Percentiles rank a stretch among this genome's conserved stretches.
phyloP scores from a whole-genome alignment of 495 filamentous ascomycete genomes.

The Hypoxylon intermedium region DNA sequence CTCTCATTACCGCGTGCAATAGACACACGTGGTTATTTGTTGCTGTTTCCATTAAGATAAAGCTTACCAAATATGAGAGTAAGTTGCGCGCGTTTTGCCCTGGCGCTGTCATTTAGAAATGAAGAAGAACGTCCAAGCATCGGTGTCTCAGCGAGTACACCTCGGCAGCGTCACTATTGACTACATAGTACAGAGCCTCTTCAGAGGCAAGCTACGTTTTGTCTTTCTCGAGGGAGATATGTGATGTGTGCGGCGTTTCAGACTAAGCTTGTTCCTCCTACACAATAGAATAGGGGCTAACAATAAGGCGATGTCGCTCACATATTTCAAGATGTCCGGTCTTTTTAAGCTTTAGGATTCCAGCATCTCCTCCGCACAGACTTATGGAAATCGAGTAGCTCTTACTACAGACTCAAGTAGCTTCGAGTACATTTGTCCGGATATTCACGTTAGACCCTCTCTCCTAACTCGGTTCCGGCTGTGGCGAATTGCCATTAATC shows the following conservation, averaged over 20 bases:
- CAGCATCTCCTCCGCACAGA: neutral
- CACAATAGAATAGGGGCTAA: constrained; percentile 8
- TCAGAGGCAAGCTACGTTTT: neutral
- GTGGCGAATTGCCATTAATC: neutral
- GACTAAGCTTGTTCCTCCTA: constrained; percentile 1
- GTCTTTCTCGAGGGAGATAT: neutral
- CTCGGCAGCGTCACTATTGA: too few species aligned
- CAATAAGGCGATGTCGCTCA: neutral
- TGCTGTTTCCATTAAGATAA: neutral
- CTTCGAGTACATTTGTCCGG: neutral
- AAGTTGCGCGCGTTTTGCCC: neutral
- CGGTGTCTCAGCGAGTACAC: neutral
- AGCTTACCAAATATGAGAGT: constrained; percentile 1
- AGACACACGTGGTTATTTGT: neutral
- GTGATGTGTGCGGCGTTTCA: constrained; percentile 21
- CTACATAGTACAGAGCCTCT: neutral
- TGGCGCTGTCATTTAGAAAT: neutral
- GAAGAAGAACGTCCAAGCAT: neutral
- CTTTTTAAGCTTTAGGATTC: neutral
- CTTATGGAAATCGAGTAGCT: neutral
- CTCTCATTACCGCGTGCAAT: neutral
- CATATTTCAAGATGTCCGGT: neutral
- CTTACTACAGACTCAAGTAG: neutral
- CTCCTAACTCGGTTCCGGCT: neutral
- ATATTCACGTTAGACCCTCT: neutral